Evolutionary conservation across 225 moss, liverwort and hornwort species (phyloP), one percentile per base, ranked within the genome.

Genomic region (Pseudisothecium myosuroides): DNA sequence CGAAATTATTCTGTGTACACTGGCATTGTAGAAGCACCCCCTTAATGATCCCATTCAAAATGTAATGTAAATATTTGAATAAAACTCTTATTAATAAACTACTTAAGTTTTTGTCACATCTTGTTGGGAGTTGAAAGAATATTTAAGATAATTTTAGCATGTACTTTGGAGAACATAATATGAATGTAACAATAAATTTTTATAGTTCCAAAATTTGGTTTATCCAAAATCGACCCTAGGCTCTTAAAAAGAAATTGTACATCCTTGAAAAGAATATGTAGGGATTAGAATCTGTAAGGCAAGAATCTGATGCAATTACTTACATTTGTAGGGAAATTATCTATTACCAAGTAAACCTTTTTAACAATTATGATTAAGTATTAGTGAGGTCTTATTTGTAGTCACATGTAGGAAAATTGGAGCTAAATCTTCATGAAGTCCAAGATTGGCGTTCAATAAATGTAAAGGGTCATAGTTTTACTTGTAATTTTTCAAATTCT

Each of bases 1-100:
- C 11, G 31, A 74, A 74, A 47, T 29, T 45, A 18, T 29, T 31
- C 0, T 0, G 0, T 29, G 2, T 18, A 14, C 3, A 3, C 0
- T 14, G 0, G 41, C 14, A 71, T 4, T 8, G 3, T 71, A 41
- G 14, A 41, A 39, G 6, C 7, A 23, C 12, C 5, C 5, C 3
- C 23, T 2, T 39, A 8, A 13, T 69, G 24, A 69, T 69, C 14
- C 13, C 24, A 39, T 69, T 24, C 69, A 39, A 39, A 69, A 24
- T 24, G 5, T 39, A 39, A 14, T 39, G 2, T 24, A 69, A 41
- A 4, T 24, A 39, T 24, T 39, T 69, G 24, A 41, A 1, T 23
- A 39, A 3, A 14, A 4, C 41, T 41, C 3, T 14, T 39, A 39
- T 39, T 22, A n/a, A 6, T 39, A 69, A 69, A 69, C 14, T 8